Percentiles rank a stretch among this genome's conserved stretches.
Conservation (phyloP, 2,329 filamentous ascomycete genomes). For the Penicillium carneum region DNA sequence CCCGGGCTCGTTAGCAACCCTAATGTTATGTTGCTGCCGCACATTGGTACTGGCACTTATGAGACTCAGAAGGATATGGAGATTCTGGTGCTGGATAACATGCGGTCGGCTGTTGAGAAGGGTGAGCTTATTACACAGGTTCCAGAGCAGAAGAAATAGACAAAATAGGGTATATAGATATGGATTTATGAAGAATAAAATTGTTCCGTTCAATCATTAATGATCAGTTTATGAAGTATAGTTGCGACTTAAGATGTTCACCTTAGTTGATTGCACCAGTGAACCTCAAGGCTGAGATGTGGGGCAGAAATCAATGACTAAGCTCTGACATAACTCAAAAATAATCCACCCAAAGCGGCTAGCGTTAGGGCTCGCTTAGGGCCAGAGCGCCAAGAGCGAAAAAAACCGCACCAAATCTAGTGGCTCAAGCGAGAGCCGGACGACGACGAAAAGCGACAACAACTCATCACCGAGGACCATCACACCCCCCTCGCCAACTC, state of each 20-base stretch:
- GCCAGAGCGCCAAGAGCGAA: constrained; percentile 50
- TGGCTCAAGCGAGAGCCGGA: constrained; percentile 43
- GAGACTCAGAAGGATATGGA: constrained; percentile 70
- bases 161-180: not conserved
- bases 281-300: not conserved
- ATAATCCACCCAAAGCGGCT: constrained; percentile 33
- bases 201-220: not conserved
- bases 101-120: constrained; percentile 64
- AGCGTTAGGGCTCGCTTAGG: constrained; percentile 55
- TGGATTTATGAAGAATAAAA: constrained; percentile 8
- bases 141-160: constrained; percentile 62
- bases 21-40: constrained; percentile 63
- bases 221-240: not conserved
- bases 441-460: constrained; percentile 51
- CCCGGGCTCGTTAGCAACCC: constrained; percentile 56
- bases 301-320: constrained; percentile 20
- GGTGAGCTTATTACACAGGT: constrained; percentile 67
- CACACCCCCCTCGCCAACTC: constrained; percentile 51
- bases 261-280: not conserved
- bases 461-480: constrained; percentile 53
- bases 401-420: constrained; percentile 50
- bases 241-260: not conserved
- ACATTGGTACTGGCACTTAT: constrained; percentile 66
- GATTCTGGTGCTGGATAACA: constrained; percentile 64
- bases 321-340: constrained; percentile 18